Base-by-base conservation (phyloP, 2,329 filamentous ascomycete species). In the Parascedosporium putredinis region DNA sequence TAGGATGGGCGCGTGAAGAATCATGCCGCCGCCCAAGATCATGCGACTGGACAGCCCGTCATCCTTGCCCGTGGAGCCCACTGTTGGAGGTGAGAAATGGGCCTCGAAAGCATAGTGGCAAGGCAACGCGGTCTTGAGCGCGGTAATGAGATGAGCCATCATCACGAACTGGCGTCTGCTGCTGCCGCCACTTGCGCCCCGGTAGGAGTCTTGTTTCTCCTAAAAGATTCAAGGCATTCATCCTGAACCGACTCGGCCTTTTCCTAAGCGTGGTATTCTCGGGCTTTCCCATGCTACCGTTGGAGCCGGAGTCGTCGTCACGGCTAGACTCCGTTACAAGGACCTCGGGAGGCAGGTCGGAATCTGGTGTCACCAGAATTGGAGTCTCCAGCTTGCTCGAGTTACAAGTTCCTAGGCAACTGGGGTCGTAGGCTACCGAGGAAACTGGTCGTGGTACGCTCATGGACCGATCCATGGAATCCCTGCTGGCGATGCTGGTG, bases 401-500 rank as follows among this genome's bases (percentile, higher is more conserved):
- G n/a, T n/a, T n/a, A n/a, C n/a, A n/a, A n/a, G n/a, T n/a, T n/a
- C n/a, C n/a, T n/a, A n/a, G n/a, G n/a, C n/a, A n/a, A n/a, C n/a
- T n/a, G n/a, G n/a, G 8, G n/a, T 22, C 27, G 16, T 22, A 23
- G 18, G 25, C 29, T 16, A 14, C 3, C 50, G 51, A 14, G 57
- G 54, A 24, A 54, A 49, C 68, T 64, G 46, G 67, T 65, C 14
- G 59, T 61, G 24, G 12, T 14, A 27, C 18, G 27, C 45, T 22
- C 5, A 61, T 25, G 44, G 53, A 59, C 49, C 70, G 71, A 44
- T 80, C 78, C 49, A 73, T 58, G 6, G 77, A 80, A 40, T 80
- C 76, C 50, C 72, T 71, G 62, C 79, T 83, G 55, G 79, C 73
- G 54, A 83, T 78, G 61, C 79, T 83, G 16, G 80, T 83, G 34